Base-by-base conservation (phyloP, 2,329 filamentous ascomycete species). In the Ambrosiella beaveri region DNA sequence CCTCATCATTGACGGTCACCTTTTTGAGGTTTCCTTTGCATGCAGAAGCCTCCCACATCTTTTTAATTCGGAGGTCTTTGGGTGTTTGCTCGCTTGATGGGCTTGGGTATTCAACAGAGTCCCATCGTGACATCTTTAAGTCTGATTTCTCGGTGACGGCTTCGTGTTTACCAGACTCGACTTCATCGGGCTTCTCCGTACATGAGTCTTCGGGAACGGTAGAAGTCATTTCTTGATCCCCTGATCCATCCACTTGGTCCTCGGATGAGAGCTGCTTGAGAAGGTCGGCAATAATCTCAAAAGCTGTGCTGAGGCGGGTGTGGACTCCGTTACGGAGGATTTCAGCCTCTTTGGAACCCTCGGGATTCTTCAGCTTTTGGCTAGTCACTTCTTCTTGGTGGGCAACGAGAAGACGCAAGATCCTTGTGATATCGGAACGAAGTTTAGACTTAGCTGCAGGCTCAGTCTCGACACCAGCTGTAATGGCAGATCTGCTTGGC, bases 351-450 rank as follows among this genome's bases (percentile, higher is more conserved):
- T 40, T 45, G 6, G 52, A 37, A 15, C 45, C 44, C 17, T 55
- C 40, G 17, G 44, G 37, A 12, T 51, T 37, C 3, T 44, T 55
- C 11, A 55, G 19, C 19, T 49, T 55, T 13, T 56, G 35, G 19
- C 44, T 55, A 11, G 52, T 37, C 19, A 47, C 54, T 45, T 57
- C 59, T 11, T 60, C 56, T 36, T 60, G 59, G 11, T 60, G 56
- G 9, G 56, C 56, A 13, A 45, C 44, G 15, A 60, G 17, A 13
- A 60, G 52, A 38, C 51, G 51, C 37, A 60, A 38, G 52, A 60
- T 60, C n/a, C 58, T 56, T 11, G 56, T 57, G 36, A 60, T 56
- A 51, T 60, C 59, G 17, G 59, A 60, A n/a, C 59, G 51, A 39
- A 60, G 44, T 17, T 56, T 60, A 37, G 54, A 58, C 39, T 60